Evolutionary conservation across 345 rosid species (phyloP).

Genomic region (Eucalyptus melliodora): DNA sequence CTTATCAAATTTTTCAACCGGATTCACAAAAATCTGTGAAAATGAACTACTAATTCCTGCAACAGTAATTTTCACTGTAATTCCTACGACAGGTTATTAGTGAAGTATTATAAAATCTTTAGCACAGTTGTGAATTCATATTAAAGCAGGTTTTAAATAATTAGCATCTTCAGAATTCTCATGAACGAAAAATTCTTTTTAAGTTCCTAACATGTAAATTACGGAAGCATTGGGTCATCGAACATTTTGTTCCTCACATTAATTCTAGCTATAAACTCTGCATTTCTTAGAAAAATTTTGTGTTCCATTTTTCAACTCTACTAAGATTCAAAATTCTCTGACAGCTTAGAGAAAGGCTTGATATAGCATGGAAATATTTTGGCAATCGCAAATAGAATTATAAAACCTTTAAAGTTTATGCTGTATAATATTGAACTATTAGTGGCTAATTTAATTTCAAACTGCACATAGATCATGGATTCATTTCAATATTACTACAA

Average conservation of each 20-base stretch:
- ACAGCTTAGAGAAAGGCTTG: not conserved
- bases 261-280: not conserved
- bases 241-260: not conserved
- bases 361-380: not conserved
- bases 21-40: not conserved
- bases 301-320: not conserved
- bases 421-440: not conserved
- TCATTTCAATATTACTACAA: not conserved
- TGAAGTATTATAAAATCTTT: not conserved
- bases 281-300: not conserved
- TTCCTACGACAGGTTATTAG: not conserved
- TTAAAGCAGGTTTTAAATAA: not conserved
- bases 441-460: not conserved
- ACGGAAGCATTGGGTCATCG: not conserved
- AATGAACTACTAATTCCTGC: not conserved
- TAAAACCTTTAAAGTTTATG: not conserved
- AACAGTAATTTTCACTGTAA: not conserved
- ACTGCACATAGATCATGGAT: not conserved
- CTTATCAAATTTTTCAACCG: not conserved
- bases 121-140: not conserved
- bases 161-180: not conserved
- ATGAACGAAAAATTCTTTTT: not conserved
- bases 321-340: not conserved
- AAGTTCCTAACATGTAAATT: not conserved
- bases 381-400: not conserved